Evolutionary conservation across 208 protist species (phyloP), one percentile per base, ranked within the genome.

Genomic region (Kentomonas sorsogonicus): DNA sequence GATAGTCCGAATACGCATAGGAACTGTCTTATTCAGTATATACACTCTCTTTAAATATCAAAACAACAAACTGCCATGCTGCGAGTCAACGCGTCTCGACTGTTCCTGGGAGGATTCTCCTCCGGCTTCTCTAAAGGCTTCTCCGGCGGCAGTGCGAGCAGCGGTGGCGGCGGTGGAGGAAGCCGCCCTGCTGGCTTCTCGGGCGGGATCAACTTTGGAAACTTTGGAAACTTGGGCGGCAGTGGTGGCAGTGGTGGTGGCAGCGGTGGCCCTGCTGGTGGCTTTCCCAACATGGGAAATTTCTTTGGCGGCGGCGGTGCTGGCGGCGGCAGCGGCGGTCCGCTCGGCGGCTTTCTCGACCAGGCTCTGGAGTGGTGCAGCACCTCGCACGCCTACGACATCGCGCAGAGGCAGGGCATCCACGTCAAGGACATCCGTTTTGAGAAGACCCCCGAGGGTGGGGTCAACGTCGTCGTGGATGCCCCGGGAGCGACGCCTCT

Each of bases 341-440:
- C 81, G 0, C 69, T 91, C 31, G 82, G 82, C 9, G 79, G 72
- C 9, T 60, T 94, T 26, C 64, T 92, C 46, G 79, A 91, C 50
- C 82, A 91, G 66, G 83, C 83, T 18, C 66, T 94, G 11, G 83
- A 94, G 57, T 90, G 80, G 87, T 94, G 87, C 62, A 91, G 83
- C 62, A 72, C 72, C 48, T 77, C 79, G 2, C 87, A 94, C 50
- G 87, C 87, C 3, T 72, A 69, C 5, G 70, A 80, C 59, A 94
- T 94, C 60, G 83, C 87, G 16, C 67, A 74, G 3, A 69, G 77
- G 20, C 63, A 88, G 63, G 78, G 78, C 16, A 79, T 94, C 43
- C 77, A 91, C 45, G 53, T 94, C 39, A 72, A 75, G 10, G 75
- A 91, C 57, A 85, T 94, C 43, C 58, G 68, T 1, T 94, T 94